These are phyloP conservation scores for Clarireedia hainanense DNA, from an alignment of 2,329 filamentous ascomycete genomes.

Conservation along the genomic window DNA sequence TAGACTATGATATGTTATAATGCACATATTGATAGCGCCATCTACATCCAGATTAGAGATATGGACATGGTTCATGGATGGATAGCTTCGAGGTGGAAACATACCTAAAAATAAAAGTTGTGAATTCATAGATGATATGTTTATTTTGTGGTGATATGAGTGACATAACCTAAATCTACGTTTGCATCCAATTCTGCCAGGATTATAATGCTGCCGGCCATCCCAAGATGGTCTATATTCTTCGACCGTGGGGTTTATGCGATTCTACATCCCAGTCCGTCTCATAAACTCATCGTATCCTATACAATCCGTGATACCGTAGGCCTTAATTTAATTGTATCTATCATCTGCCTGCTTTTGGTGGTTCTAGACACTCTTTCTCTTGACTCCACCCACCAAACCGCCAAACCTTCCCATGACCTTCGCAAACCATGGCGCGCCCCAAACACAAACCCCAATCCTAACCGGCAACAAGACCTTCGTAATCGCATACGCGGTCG, in stretches of 20 bases:
- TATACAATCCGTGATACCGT: neutral
- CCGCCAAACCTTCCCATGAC: conserved; percentile 43
- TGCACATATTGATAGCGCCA: neutral
- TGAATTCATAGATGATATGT: neutral
- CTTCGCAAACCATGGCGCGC: conserved; percentile 83
- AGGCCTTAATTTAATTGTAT: neutral
- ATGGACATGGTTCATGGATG: neutral
- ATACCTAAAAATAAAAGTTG: conserved; percentile 2
- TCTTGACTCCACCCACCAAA: conserved; percentile 12
- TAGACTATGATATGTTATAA: conserved; percentile 18
- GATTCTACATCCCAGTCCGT: too few species aligned
- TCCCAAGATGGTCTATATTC: too few species aligned
- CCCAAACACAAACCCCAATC: conserved; percentile 74
- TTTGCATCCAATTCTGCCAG: too few species aligned
- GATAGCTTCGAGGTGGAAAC: neutral
- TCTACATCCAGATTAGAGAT: neutral
- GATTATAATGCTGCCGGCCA: too few species aligned
- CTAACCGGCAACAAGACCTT: conserved; percentile 76
- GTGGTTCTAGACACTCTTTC: neutral
- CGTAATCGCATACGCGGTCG: conserved; percentile 83
- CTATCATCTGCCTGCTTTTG: neutral
- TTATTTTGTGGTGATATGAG: neutral
- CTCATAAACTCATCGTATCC: too few species aligned
- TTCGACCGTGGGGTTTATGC: too few species aligned
- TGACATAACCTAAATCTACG: too few species aligned